Percentiles rank a stretch among this genome's conserved stretches.
Evolutionary conservation across 2,329 filamentous ascomycete species (phyloP).

Genomic region (Talaromyces marneffei): DNA sequence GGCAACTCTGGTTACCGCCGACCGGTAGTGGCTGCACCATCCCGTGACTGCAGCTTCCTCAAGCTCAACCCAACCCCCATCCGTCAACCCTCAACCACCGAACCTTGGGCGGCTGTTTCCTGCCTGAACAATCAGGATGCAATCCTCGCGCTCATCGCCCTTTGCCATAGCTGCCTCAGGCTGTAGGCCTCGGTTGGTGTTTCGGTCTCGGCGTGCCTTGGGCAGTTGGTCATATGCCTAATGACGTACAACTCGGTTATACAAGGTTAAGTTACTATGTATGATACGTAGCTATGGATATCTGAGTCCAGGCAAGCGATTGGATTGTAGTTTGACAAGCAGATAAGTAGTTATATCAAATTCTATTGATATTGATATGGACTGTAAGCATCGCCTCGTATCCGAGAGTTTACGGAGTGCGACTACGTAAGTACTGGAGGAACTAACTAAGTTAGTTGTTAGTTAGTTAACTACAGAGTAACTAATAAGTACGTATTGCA

Average conservation of each 20-base stretch:
- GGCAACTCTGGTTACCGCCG: constrained; percentile 12
- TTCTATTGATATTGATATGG: background rate
- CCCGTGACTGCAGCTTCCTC: background rate
- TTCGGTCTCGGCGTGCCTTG: background rate
- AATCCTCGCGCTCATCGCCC: background rate
- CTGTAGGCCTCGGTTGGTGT: too few species aligned
- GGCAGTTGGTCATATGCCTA: background rate
- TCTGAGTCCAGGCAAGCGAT: too few species aligned
- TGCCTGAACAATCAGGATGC: background rate
- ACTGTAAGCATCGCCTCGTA: background rate
- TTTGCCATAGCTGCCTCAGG: background rate
- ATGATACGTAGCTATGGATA: too few species aligned
- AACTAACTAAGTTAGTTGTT: too few species aligned
- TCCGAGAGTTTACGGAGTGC: background rate
- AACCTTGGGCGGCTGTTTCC: background rate
- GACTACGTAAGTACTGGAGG: background rate
- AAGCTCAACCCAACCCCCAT: too few species aligned
- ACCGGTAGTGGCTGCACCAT: background rate
- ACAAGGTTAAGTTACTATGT: background rate
- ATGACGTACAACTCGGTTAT: background rate
- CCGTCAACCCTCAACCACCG: too few species aligned
- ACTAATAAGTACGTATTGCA: too few species aligned
- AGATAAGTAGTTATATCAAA: too few species aligned
- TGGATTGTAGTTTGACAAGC: too few species aligned
- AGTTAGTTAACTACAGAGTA: too few species aligned